These are phyloP conservation scores for Colletotrichum chrysophilum DNA, from an alignment of 2,329 filamentous ascomycete species.

Conservation along the genomic window DNA sequence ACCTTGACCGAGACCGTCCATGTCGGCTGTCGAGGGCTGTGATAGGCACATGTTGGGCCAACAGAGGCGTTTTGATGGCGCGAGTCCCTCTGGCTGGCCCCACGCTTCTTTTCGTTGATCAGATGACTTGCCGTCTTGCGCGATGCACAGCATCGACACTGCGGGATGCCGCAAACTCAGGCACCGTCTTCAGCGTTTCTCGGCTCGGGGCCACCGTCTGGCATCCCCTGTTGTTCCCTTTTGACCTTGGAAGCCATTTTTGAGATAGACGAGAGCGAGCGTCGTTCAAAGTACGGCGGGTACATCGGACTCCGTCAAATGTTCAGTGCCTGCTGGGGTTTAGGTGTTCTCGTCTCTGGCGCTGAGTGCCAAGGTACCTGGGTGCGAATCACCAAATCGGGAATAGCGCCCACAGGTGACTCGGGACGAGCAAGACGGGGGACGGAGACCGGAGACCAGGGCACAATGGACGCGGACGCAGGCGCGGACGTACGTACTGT, in stretches of 20 bases:
- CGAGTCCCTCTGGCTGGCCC: not conserved
- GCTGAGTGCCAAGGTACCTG: not conserved
- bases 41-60: not conserved
- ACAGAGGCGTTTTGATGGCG: not conserved
- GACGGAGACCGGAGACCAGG: not conserved
- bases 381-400: not conserved
- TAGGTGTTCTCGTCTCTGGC: not conserved
- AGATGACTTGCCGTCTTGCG: constrained; percentile 1
- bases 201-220: not conserved
- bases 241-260: not conserved
- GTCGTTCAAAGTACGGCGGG: not conserved
- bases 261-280: not conserved
- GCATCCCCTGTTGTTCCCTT: not conserved
- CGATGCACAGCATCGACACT: not conserved
- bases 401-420: not conserved
- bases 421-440: not conserved
- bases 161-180: not conserved
- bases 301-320: not conserved
- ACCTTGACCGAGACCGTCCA: not conserved
- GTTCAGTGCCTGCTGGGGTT: not conserved
- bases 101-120: not conserved
- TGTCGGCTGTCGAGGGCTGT: not conserved
- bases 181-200: not conserved
- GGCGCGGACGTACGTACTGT: not conserved
- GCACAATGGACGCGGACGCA: not conserved